Base-by-base conservation (phyloP, 2,329 filamentous ascomycete genomes). In the Sordariomycetes sp. region DNA sequence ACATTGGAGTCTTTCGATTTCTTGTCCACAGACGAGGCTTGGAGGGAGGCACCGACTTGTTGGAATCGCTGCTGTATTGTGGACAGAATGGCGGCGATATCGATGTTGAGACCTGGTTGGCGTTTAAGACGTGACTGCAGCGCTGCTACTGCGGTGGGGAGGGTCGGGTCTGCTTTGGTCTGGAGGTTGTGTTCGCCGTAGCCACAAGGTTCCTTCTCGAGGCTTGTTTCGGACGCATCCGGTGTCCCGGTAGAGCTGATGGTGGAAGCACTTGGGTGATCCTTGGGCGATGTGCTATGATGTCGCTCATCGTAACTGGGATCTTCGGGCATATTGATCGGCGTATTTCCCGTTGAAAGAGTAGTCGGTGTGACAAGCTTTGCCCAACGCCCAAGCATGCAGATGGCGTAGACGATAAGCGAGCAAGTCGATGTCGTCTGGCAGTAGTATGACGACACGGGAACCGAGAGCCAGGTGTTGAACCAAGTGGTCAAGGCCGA, bases 301-400 rank as follows among this genome's bases (percentile, higher is more conserved):
- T 17, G 12, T 10, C n/a, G 15, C 12, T 14, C n/a, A 11, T 30
- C 27, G 27, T 6, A n/a, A n/a, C n/a, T 11, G 27, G 18, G 15
- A 19, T 32, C 12, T 9, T 32, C 10, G 5, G 9, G 19, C 10
- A n/a, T n/a, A n/a, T n/a, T n/a, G n/a, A n/a, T n/a, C n/a, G n/a
- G n/a, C n/a, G n/a, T n/a, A n/a, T n/a, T n/a, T n/a, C n/a, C n/a
- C n/a, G n/a, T n/a, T n/a, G n/a, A n/a, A n/a, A n/a, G n/a, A n/a
- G 18, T 21, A 8, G 15, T 19, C 4, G 15, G 30, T 4, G 30
- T 11, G 0, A 64, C 53, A 0, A 70, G 53, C 28, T 66, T 68
- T 5, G 64, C 61, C 68, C 68, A 72, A 6, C 68, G 58, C 2
- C 64, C 60, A 1, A 72, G 54, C 58, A 70, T 68, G 5, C 58